These are phyloP conservation scores for Cocos nucifera DNA, from an alignment of 176 grass and related monocot genomes.

Conservation along the genomic window DNA sequence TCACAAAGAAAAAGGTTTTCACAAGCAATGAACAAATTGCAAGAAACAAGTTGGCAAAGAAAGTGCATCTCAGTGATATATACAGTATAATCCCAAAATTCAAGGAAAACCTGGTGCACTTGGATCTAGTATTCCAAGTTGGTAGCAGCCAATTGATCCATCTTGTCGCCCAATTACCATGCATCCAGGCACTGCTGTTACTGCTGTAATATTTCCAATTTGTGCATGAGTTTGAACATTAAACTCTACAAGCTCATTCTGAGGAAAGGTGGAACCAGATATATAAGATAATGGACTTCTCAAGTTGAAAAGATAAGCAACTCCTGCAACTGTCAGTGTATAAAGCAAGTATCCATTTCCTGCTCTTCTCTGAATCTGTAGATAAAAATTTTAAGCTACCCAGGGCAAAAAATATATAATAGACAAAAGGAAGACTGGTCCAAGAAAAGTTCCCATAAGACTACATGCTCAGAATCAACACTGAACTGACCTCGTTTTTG, in stretches of 20 bases:
- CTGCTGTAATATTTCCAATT: conserved; percentile 60
- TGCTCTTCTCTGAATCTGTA: conserved; percentile 37
- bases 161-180: conserved; percentile 69
- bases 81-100: conserved; percentile 5
- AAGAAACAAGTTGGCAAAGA: neutral
- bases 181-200: conserved; percentile 50
- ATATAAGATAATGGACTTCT: conserved; percentile 56
- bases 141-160: conserved; percentile 73
- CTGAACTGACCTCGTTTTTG: conserved; percentile 50
- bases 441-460: too few relatives aligned
- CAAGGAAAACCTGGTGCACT: conserved; percentile 61
- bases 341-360: conserved; percentile 55
- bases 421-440: neutral
- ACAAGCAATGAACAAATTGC: conserved; percentile 6
- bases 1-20: conserved; percentile 14
- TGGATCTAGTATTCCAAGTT: conserved; percentile 63
- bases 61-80: neutral
- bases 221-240: conserved; percentile 49
- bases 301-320: conserved; percentile 57
- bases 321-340: conserved; percentile 63
- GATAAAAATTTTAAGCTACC: conserved; percentile 14
- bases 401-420: conserved; percentile 6
- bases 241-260: conserved; percentile 53
- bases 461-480: conserved; percentile 13
- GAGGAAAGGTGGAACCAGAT: conserved; percentile 59